Evolutionary conservation across 129 eudicot species (phyloP).

Genomic region (Calendula officinalis): DNA sequence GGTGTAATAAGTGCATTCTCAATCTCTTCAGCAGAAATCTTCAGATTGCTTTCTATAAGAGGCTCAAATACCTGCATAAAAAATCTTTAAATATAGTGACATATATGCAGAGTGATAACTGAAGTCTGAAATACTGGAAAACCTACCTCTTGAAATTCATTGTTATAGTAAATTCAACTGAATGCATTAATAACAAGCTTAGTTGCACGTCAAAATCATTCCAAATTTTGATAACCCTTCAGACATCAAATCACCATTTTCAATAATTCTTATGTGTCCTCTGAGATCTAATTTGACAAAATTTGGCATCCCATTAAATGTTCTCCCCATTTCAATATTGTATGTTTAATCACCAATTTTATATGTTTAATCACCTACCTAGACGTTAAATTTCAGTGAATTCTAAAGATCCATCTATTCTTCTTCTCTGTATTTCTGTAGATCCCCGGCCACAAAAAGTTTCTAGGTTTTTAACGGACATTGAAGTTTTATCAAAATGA

Average conservation of each 20-base stretch:
- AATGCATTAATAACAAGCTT: not conserved
- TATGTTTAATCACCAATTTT: not conserved
- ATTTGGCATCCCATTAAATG: conserved; percentile 1
- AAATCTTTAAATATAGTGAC: not conserved
- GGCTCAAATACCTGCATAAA: conserved; percentile 79
- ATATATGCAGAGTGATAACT: not conserved
- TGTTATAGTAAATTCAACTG: conserved; percentile 4
- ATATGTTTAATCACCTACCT: conserved; percentile 1
- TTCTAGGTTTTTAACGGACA: conserved; percentile 22
- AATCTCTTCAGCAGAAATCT: conserved; percentile 73
- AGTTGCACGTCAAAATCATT: conserved; percentile 10
- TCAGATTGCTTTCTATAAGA: conserved; percentile 49
- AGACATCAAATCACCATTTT: conserved; percentile 16
- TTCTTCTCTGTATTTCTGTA: not conserved
- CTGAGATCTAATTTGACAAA: conserved; percentile 2
- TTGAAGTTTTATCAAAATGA: not conserved
- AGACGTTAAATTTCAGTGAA: not conserved
- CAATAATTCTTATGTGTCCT: not conserved
- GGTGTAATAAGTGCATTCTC: conserved; percentile 69
- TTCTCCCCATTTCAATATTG: not conserved
- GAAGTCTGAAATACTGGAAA: not conserved
- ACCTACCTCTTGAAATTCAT: conserved; percentile 7
- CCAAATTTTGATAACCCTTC: not conserved
- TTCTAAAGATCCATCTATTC: not conserved
- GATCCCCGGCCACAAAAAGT: not conserved